These are phyloP conservation scores for Remersonia thermophila DNA, from an alignment of 2,329 filamentous ascomycete species.

Conservation along the genomic window DNA sequence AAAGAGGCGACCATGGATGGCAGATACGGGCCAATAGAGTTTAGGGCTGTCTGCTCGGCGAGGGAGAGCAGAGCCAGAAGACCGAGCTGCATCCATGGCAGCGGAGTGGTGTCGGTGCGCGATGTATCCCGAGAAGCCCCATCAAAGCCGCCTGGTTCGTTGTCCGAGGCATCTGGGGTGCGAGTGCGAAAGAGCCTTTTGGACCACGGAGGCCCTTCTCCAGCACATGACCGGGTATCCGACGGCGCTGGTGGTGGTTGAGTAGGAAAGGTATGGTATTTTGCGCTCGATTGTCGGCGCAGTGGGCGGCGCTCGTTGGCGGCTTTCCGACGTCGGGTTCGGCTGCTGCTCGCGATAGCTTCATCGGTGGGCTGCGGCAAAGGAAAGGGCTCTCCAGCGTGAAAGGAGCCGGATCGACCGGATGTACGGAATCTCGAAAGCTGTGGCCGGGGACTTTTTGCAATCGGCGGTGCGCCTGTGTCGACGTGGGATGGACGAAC, in stretches of 20 bases:
- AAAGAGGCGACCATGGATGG: conserved; percentile 85
- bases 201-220: conserved; percentile 21
- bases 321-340: conserved; percentile 12
- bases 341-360: conserved; percentile 8
- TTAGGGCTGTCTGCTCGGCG: conserved; percentile 89
- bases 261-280: conserved; percentile 74
- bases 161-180: too few relatives aligned
- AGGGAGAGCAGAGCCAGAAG: conserved; percentile 81
- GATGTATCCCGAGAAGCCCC: background rate
- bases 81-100: conserved; percentile 71
- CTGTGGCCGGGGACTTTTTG: too few relatives aligned
- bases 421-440: too few relatives aligned
- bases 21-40: conserved; percentile 90
- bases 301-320: conserved; percentile 11
- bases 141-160: too few relatives aligned
- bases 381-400: conserved; percentile 39
- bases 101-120: conserved; percentile 41
- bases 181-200: conserved; percentile 16
- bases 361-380: conserved; percentile 19
- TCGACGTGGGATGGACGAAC: conserved; percentile 8
- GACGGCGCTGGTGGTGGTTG: conserved; percentile 57
- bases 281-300: conserved; percentile 35
- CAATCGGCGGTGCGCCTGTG: conserved; percentile 30
- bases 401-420: conserved; percentile 22
- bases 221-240: conserved; percentile 19